Evolutionary conservation across 441 rosid genomes (phyloP).

Genomic region (Corymbia calophylla): DNA sequence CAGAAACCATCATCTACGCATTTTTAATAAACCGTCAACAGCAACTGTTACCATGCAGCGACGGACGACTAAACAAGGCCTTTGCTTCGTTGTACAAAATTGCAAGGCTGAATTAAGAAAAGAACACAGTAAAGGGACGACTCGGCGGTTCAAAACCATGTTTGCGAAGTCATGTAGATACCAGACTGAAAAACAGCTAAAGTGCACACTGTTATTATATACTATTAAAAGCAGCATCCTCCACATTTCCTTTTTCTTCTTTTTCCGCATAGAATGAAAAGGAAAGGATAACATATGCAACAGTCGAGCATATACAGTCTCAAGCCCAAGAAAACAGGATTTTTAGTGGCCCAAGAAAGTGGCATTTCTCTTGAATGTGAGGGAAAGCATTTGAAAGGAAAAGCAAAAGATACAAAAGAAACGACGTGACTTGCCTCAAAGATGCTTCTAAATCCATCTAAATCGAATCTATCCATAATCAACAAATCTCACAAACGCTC

Average conservation of each 20-base stretch:
- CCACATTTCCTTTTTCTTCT: not conserved
- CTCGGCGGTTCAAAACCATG: not conserved
- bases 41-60: not conserved
- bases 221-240: not conserved
- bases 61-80: not conserved
- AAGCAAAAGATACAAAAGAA: conserved; percentile 6
- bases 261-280: not conserved
- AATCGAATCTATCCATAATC: not conserved
- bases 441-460: conserved; percentile 2
- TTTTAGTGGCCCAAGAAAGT: conserved; percentile 4
- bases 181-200: not conserved
- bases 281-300: not conserved
- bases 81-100: not conserved
- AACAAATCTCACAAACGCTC: not conserved
- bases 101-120: not conserved
- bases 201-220: not conserved
- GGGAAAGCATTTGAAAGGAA: not conserved
- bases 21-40: not conserved
- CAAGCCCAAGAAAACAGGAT: conserved; percentile 12
- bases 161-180: not conserved
- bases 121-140: not conserved
- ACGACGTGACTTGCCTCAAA: conserved; percentile 11
- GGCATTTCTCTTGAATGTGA: not conserved
- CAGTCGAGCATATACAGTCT: conserved; percentile 2
- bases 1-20: not conserved